Evolutionary conservation across 2,329 filamentous ascomycete species (phyloP).

Genomic region (Lasiodiplodia citricola): DNA sequence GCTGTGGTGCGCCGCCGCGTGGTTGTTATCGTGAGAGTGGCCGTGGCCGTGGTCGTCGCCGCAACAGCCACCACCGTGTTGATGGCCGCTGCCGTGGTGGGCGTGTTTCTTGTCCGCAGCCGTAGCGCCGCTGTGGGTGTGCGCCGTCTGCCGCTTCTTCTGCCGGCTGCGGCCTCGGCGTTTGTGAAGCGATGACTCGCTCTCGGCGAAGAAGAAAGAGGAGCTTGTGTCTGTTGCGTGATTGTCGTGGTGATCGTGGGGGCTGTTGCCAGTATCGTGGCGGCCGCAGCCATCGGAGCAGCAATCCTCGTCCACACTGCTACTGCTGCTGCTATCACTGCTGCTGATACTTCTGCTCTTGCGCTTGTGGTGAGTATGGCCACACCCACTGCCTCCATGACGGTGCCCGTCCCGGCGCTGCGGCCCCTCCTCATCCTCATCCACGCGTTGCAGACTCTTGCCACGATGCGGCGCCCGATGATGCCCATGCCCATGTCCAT

Average conservation of each 20-base stretch:
- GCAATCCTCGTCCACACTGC: neutral
- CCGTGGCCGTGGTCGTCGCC: neutral
- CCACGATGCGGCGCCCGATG: too few relatives aligned
- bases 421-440: neutral
- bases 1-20: neutral
- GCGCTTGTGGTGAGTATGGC: neutral
- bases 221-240: neutral
- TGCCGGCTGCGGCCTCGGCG: neutral
- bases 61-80: neutral
- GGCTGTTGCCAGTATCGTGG: too few relatives aligned
- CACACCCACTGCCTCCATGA: too few relatives aligned
- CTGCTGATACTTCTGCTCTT: neutral
- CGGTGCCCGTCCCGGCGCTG: neutral
- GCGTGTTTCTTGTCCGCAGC: neutral
- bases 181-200: neutral
- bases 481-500: too few relatives aligned
- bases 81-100: neutral
- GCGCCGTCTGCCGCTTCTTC: neutral
- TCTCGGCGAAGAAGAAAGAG: neutral
- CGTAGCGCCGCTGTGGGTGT: too few relatives aligned
- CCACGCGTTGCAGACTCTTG: neutral
- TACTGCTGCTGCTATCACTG: neutral
- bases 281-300: too few relatives aligned
- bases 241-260: neutral
- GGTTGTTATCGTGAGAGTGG: neutral